phyloP scores from a whole-genome alignment of 2,329 filamentous ascomycete genomes.

The Penicillium sp. region DNA sequence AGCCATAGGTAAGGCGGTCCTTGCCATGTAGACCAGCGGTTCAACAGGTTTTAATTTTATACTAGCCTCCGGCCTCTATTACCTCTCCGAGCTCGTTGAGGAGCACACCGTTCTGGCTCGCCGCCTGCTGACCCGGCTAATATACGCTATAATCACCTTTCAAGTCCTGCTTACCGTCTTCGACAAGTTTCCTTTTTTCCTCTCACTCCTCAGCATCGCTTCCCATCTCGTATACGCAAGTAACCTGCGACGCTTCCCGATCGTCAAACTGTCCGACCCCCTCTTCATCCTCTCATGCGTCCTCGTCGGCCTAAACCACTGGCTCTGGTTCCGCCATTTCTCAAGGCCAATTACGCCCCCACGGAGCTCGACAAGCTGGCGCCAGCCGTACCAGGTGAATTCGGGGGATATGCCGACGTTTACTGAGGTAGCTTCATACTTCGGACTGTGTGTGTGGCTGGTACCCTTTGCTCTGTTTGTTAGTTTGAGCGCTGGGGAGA shows the following conservation, averaged over 20 bases:
- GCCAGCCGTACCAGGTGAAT: conserved; percentile 49
- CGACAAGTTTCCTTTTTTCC: conserved; percentile 80
- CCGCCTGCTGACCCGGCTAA: conserved; percentile 80
- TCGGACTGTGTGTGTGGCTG: conserved; percentile 95
- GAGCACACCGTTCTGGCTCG: conserved; percentile 95
- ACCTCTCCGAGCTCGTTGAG: conserved; percentile 96
- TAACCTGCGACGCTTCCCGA: conserved; percentile 76
- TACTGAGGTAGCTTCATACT: conserved; percentile 93
- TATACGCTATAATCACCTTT: conserved; percentile 77
- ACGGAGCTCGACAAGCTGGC: conserved; percentile 38
- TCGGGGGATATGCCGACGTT: conserved; percentile 71
- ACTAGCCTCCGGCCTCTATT: conserved; percentile 93
- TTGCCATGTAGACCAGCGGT: neutral
- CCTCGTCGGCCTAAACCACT: conserved; percentile 88
- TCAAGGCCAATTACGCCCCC: conserved; percentile 62
- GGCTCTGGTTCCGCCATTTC: conserved; percentile 95
- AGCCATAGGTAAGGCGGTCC: conserved; percentile 70
- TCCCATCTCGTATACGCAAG: conserved; percentile 86
- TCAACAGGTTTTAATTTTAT: conserved; percentile 6
- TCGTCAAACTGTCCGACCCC: conserved; percentile 86
- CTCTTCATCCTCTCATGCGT: conserved; percentile 83
- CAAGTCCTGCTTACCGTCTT: conserved; percentile 77
- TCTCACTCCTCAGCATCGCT: conserved; percentile 75
- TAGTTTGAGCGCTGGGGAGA: conserved; percentile 89
- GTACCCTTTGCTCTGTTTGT: conserved; percentile 96